A percentile compares a stretch with the other conserved stretches of the same genome.
These are phyloP conservation scores for Blepharisma undulans DNA, from an alignment of 169 alveolate genomes.

Conservation along the genomic window DNA sequence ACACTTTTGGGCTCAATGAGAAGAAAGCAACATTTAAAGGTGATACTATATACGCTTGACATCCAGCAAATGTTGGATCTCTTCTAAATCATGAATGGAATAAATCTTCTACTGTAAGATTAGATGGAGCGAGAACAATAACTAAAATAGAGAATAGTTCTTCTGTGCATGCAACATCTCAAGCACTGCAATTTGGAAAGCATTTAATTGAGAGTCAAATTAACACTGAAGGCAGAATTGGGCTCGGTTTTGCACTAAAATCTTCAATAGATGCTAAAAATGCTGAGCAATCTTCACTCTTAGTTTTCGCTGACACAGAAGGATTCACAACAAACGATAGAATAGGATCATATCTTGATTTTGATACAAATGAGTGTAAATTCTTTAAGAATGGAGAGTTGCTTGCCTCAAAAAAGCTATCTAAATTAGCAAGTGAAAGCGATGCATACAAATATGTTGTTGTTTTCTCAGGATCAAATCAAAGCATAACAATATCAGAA, in stretches of 20 bases:
- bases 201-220: not conserved
- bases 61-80: too few relatives aligned
- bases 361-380: not conserved
- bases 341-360: not conserved
- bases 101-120: too few relatives aligned
- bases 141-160: not conserved
- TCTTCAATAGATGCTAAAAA: not conserved
- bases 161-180: not conserved
- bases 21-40: too few relatives aligned
- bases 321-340: too few relatives aligned
- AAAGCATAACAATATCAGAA: not conserved
- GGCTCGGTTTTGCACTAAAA: conserved; percentile 2
- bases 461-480: not conserved
- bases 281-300: not conserved
- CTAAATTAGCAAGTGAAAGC: too few relatives aligned
- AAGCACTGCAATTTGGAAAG: not conserved
- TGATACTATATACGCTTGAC: too few relatives aligned
- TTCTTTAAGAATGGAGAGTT: conserved; percentile 12
- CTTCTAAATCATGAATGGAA: too few relatives aligned
- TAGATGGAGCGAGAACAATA: too few relatives aligned
- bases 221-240: not conserved
- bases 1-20: too few relatives aligned
- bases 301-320: too few relatives aligned
- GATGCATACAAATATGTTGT: not conserved
- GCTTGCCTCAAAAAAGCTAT: too few relatives aligned